Evolutionary conservation across 2,329 filamentous ascomycete genomes (phyloP), one percentile per base, ranked within the genome.

Genomic region (Phoma sp.): DNA sequence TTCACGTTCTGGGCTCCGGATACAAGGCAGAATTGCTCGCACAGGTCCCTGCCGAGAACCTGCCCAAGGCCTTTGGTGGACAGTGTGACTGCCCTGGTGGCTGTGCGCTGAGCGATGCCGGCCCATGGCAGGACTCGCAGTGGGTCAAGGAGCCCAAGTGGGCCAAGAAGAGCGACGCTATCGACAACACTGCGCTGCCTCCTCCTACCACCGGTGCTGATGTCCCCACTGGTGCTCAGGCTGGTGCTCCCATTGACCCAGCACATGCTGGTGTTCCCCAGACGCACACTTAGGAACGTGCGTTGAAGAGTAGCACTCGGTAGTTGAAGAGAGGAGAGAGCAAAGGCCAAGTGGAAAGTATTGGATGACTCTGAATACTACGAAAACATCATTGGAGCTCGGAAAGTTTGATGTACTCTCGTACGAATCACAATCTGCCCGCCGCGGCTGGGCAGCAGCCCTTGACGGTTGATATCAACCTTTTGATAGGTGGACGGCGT

Each of bases 11-110:
- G 35, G 92, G 93, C 63, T 80, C 81, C 63, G 82, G 85, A 57
- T 98, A 97, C 82, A 85, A 96, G 82, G 86, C 85, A 71, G 91
- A 96, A 76, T 82, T 99, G 52, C 82, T 96, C 58, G 83, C 81
- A 54, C 95, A 99, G 80, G 85, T 99, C 3, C 89, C 92, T 1
- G 83, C 87, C 48, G 93, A 97, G 84, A 97, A 96, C 80, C 82
- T 99, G 58, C 95, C 95, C 59, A 88, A 87, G 77, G 81, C 86
- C 57, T 94, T 96, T 68, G 95, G 95, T 62, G 95, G 95, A 58
- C 82, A 77, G 36, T 99, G 95, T 79, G 77, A 88, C 60, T 99
- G 95, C 77, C 74, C 81, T 31, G 91, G 90, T 55, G 93, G 92
- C 59, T 99, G 95, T 78, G 80, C 85, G 76, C 79, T 96, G 70